These are phyloP conservation scores for Trichoderma afroharzianum DNA, from an alignment of 2,329 filamentous ascomycete genomes.

Conservation along the genomic window DNA sequence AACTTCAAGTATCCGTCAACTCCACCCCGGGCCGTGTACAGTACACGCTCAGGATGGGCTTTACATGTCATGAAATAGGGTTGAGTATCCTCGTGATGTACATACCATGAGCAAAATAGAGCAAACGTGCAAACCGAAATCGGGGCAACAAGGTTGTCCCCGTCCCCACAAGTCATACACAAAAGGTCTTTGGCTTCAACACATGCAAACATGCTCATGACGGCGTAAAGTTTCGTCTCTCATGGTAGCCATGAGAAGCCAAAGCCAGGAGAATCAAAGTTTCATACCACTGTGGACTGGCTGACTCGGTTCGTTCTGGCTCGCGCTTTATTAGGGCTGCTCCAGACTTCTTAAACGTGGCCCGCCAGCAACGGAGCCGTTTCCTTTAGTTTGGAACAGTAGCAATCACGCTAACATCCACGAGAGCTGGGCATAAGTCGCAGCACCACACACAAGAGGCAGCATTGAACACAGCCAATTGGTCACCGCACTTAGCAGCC, in stretches of 20 bases:
- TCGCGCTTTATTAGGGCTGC: not conserved
- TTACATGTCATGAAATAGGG: not conserved
- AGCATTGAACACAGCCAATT: not conserved
- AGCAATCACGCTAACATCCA: not conserved
- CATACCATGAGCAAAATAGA: not conserved
- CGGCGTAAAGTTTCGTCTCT: not conserved
- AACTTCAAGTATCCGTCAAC: not conserved
- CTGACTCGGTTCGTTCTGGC: not conserved
- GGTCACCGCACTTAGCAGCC: not conserved
- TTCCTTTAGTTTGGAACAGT: not conserved
- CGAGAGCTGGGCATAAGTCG: not conserved
- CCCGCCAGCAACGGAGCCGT: constrained; percentile 4
- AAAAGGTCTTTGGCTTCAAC: not conserved
- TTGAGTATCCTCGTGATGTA: not conserved
- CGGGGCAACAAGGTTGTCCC: not conserved
- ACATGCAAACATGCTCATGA: not conserved
- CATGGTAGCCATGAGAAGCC: not conserved
- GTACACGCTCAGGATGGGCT: not conserved
- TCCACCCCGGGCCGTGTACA: not conserved
- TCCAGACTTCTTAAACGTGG: not conserved
- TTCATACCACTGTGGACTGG: not conserved
- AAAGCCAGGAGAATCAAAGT: not conserved
- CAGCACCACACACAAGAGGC: not conserved
- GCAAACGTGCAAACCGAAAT: not conserved
- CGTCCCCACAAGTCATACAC: not conserved